Base-by-base conservation (phyloP, 176 grass and related monocot genomes). In the Phragmites australis region DNA sequence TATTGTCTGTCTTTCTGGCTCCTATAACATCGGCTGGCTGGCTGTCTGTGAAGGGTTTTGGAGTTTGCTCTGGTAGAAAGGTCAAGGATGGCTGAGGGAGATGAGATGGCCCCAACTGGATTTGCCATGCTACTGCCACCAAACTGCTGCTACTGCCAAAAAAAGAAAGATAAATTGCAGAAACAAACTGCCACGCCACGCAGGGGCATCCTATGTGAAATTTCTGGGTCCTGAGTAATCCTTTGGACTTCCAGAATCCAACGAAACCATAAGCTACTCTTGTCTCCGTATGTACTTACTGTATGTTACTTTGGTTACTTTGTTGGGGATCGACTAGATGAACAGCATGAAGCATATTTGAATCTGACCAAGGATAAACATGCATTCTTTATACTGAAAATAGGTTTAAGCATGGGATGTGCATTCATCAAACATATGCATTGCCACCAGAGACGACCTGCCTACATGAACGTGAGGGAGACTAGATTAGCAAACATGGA, bases 141-240 rank as follows among this genome's bases (percentile, higher is more conserved):
- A 63, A 66, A 45, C 82, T 67, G 62, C 50, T 48, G 41, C 29
- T 40, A 14, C 50, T 68, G 73, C 18, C 42, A 47, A 77, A 67
- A 68, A n/a, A n/a, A n/a, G n/a, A n/a, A n/a, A n/a, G n/a, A n/a
- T n/a, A n/a, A n/a, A n/a, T n/a, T 72, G 81, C 80, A 64, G 70
- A 40, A 74, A 65, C 81, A 30, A 75, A 54, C 82, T 46, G 50
- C 51, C 72, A 75, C 82, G 14, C 49, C 57, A 25, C 52, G 12
- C 52, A 61, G 40, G 34, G 30, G 82, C 30, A 84, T 84, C 82
- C 82, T 37, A 84, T 68, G 62, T 9, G 23, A 32, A 58, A 57
- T 45, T 34, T 59, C 40, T 31, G 44, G 44, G 60, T 15, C 12
- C 21, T 78, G 17, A 63, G 15, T 55, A 22, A 57, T 21, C 63